phyloP scores from a whole-genome alignment of 2,329 filamentous ascomycete species.

The Cladophialophora carrionii region DNA sequence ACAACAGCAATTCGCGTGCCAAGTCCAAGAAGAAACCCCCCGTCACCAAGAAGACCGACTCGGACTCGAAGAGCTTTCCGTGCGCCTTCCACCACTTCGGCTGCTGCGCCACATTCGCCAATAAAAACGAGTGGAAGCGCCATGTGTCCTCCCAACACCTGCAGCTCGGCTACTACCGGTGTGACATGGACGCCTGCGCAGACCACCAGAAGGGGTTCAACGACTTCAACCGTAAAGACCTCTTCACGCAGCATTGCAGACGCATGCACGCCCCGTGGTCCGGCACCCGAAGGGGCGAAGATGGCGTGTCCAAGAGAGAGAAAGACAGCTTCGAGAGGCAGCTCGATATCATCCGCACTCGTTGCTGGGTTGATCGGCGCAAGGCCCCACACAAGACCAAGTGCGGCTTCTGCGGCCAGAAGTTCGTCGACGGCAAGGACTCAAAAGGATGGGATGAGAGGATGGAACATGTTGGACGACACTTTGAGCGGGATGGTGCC shows the following conservation, averaged over 20 bases:
- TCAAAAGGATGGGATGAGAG: constrained; percentile 72
- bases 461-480: constrained; percentile 85
- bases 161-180: constrained; percentile 73
- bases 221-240: constrained; percentile 87
- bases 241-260: constrained; percentile 84
- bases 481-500: constrained; percentile 67
- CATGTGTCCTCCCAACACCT: constrained; percentile 83
- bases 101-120: constrained; percentile 71
- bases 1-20: constrained; percentile 6
- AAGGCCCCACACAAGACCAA: constrained; percentile 65
- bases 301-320: constrained; percentile 48
- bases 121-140: constrained; percentile 95
- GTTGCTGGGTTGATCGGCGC: constrained; percentile 66
- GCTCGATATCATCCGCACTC: constrained; percentile 60
- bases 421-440: constrained; percentile 30
- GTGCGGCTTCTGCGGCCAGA: constrained; percentile 60
- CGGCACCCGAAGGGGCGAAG: constrained; percentile 44
- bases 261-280: constrained; percentile 68
- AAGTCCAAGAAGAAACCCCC: constrained; percentile 27
- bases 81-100: constrained; percentile 81
- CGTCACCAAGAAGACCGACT: constrained; percentile 11
- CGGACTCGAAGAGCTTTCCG: constrained; percentile 57
- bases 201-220: constrained; percentile 46
- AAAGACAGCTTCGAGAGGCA: constrained; percentile 53
- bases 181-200: constrained; percentile 64